Evolutionary conservation across 768 basidiomycete genomes (phyloP), one percentile per base, ranked within the genome.

Genomic region (Punctularia strigosozonata): DNA sequence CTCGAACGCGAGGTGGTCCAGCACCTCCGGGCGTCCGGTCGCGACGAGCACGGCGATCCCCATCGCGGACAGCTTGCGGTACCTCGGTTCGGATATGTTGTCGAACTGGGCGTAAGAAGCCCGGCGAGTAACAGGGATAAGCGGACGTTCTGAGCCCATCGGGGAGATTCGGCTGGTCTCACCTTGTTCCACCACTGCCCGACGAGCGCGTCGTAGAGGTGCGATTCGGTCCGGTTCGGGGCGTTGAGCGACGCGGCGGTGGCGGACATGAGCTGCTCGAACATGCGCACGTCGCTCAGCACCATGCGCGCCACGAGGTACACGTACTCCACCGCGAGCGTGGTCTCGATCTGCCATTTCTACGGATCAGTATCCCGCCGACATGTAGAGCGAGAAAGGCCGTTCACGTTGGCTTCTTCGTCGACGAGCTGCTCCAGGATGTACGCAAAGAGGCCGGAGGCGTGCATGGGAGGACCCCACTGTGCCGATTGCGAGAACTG

Each of bases 151-250:
- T 32, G 21, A 33, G 34, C n/a, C 12, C 10, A 34, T 39, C 23
- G 37, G n/a, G n/a, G n/a, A n/a, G n/a, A n/a, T n/a, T n/a, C n/a
- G n/a, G n/a, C n/a, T n/a, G n/a, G n/a, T 61, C 65, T 44, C 55
- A 82, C 87, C 55, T 80, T 80, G 28, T 73, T 73, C 75, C 83
- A 84, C 79, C 85, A 90, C 45, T 83, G 79, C 47, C 86, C 77
- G 37, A 92, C 56, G 19, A 92, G 54, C 2, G 62, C 57, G 39
- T 84, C 77, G 59, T 75, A 82, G 3, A 88, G 44, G 23, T 71
- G 58, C 17, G 58, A 54, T 52, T 87, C 77, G 1, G 65, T 52
- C 25, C 65, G n/a, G n/a, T n/a, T n/a, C n/a, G n/a, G n/a, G n/a
- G n/a, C 56, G 41, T 62, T 63, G 20, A 65, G 55, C 3, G 64